A percentile compares a stretch with the other conserved stretches of the same genome.
Evolutionary conservation across 2,329 filamentous ascomycete species (phyloP).

Genomic region (Penicillium italicum): DNA sequence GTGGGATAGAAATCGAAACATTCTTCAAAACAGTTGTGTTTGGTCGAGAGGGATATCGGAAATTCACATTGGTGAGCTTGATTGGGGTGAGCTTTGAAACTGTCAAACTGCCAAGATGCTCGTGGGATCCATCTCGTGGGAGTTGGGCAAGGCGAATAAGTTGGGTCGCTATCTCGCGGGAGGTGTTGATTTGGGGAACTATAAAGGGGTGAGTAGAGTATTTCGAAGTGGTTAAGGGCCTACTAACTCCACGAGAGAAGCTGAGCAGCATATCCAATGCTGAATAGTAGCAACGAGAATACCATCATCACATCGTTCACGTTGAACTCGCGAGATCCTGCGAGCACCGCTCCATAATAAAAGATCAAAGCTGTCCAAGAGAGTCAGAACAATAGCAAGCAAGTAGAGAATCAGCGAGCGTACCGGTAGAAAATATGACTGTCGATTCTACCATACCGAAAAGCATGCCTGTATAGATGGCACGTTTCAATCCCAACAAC

Average conservation of each 20-base stretch:
- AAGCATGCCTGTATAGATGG: slow-evolving; percentile 63
- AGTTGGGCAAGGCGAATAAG: slow-evolving; percentile 68
- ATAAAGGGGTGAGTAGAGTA: slow-evolving; percentile 3
- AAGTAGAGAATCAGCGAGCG: slow-evolving; percentile 8
- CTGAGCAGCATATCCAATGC: slow-evolving; percentile 66
- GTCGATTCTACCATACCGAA: slow-evolving; percentile 75
- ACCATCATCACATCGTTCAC: slow-evolving; percentile 66
- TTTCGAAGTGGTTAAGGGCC: neutral
- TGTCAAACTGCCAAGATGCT: slow-evolving; percentile 51
- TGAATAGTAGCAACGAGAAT: slow-evolving; percentile 79
- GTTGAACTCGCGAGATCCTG: slow-evolving; percentile 48
- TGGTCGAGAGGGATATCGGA: slow-evolving; percentile 65
- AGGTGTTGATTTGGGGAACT: slow-evolving; percentile 75
- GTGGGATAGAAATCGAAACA: slow-evolving; percentile 62
- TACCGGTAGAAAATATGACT: slow-evolving; percentile 63
- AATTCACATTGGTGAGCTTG: slow-evolving; percentile 60
- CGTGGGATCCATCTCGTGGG: slow-evolving; percentile 53
- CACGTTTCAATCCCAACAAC: slow-evolving; percentile 61
- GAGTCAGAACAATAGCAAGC: slow-evolving; percentile 6
- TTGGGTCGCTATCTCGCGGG: slow-evolving; percentile 67
- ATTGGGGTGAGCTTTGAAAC: slow-evolving; percentile 49
- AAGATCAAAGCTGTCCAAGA: slow-evolving; percentile 63
- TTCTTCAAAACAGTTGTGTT: slow-evolving; percentile 55
- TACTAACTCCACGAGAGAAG: slow-evolving; percentile 59
- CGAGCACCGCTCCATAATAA: slow-evolving; percentile 71